Percentiles rank a stretch among this genome's conserved stretches.
Evolutionary conservation across 169 alveolate species (phyloP).

Genomic region (Plasmodium chabaudi): DNA sequence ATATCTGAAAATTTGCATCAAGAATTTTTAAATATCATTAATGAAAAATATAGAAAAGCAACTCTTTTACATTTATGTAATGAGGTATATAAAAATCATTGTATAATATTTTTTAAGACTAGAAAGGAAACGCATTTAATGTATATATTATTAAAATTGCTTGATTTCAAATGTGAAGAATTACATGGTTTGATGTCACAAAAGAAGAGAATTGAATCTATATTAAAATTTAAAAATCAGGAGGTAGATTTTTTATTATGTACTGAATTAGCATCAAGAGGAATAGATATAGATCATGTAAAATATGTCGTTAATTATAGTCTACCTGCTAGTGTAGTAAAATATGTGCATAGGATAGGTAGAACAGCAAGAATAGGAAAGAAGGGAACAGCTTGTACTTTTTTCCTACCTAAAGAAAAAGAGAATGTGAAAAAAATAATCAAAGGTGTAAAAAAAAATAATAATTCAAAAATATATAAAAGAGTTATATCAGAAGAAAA

Average conservation of each 20-base stretch:
- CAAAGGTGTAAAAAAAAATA: slow-evolving; percentile 78
- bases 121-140: slow-evolving; percentile 93
- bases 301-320: slow-evolving; percentile 93
- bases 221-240: slow-evolving; percentile 91
- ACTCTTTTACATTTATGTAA: slow-evolving; percentile 80
- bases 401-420: slow-evolving; percentile 93
- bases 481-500: slow-evolving; percentile 73
- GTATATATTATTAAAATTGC: slow-evolving; percentile 87
- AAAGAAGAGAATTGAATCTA: slow-evolving; percentile 93
- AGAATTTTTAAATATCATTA: slow-evolving; percentile 78
- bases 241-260: slow-evolving; percentile 92
- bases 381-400: slow-evolving; percentile 93
- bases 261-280: slow-evolving; percentile 97
- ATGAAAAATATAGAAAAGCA: slow-evolving; percentile 82
- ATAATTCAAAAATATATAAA: slow-evolving; percentile 44
- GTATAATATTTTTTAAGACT: slow-evolving; percentile 91
- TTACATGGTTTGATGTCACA: slow-evolving; percentile 96
- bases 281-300: slow-evolving; percentile 94
- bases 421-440: slow-evolving; percentile 83
- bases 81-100: slow-evolving; percentile 79
- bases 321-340: slow-evolving; percentile 92
- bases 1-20: slow-evolving; percentile 78
- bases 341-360: slow-evolving; percentile 96
- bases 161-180: slow-evolving; percentile 92
- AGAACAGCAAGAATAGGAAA: slow-evolving; percentile 96